Evolutionary conservation across 345 rosid species (phyloP).

Genomic region (Aethionema arabicum): DNA sequence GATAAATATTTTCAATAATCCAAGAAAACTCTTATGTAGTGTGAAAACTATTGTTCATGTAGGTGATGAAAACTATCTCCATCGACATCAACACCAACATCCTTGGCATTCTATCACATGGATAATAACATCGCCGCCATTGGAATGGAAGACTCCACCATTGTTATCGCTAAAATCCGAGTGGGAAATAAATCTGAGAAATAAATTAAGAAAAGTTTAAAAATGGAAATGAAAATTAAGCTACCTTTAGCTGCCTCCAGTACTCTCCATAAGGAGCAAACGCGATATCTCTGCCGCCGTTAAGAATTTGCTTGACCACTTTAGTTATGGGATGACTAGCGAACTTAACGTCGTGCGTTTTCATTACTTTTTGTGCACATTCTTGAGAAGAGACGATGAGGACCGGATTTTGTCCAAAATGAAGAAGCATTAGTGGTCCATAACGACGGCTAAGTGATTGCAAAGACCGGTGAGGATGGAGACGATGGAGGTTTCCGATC

Average conservation of each 20-base stretch:
- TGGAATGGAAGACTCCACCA: constrained; percentile 89
- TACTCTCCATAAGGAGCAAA: constrained; percentile 50
- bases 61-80: constrained; percentile 93
- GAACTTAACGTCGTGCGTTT: constrained; percentile 48
- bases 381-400: constrained; percentile 51
- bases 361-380: constrained; percentile 41
- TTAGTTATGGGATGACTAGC: not conserved
- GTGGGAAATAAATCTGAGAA: too few relatives aligned
- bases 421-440: constrained; percentile 34
- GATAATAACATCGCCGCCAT: constrained; percentile 88
- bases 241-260: constrained; percentile 46
- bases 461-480: constrained; percentile 43
- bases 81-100: constrained; percentile 82
- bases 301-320: constrained; percentile 30
- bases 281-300: constrained; percentile 36
- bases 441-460: constrained; percentile 30
- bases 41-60: constrained; percentile 25
- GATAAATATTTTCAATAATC: constrained; percentile 1
- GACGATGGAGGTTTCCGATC: constrained; percentile 37
- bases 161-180: constrained; percentile 78
- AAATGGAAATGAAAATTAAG: too few relatives aligned
- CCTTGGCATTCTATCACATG: constrained; percentile 82
- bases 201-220: too few relatives aligned
- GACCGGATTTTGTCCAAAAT: constrained; percentile 35
- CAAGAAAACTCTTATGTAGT: constrained; percentile 4